Base-by-base conservation (phyloP, 805 yeast genomes). In the Saccharomycopsis babjevae region DNA sequence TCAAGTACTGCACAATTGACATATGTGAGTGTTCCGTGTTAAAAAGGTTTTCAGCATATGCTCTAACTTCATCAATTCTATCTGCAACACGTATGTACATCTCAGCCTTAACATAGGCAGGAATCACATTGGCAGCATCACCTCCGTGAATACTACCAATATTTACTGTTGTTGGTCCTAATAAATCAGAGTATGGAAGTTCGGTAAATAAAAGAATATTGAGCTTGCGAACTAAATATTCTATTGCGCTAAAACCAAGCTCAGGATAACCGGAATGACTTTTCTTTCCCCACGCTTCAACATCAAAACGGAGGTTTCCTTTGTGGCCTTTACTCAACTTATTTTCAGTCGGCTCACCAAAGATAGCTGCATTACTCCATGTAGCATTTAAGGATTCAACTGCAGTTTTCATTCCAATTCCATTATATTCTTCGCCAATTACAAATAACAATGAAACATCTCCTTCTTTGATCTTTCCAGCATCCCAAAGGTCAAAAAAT, bases 341-440 rank as follows among this genome's bases (percentile, higher is more conserved):
- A 68, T 79, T 74, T 65, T 84, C 89, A 0, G 91, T 86, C 11
- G 91, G 91, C 69, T 86, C 91, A 15, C 90, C 90, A 71, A 85
- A 86, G 36, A 86, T 77, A n/a, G 79, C 89, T 11, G 81, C 66
- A 10, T 81, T 80, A 88, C 88, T 85, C 6, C 70, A 67, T 7
- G 76, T 76, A 25, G 54, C 54, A 22, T 76, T 74, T 32, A 81
- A 68, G 3, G 70, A 61, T 2, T 69, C 67, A 65, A 75, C 71
- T 3, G 81, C 85, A n/a, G 67, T 61, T 34, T 58, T 66, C 88
- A 85, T 85, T 18, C 92, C 92, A 28, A 71, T 69, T 20, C 89
- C 90, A 43, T 79, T 79, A n/a, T 75, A 73, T 67, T 86, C 91
- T 69, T 86, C 91, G 3, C 85, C 87, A 18, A 84, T 85, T 5